A percentile compares a stretch with the other conserved stretches of the same genome.
Conservation (phyloP, 768 basidiomycete genomes). For the Lactifluus pinguis region DNA sequence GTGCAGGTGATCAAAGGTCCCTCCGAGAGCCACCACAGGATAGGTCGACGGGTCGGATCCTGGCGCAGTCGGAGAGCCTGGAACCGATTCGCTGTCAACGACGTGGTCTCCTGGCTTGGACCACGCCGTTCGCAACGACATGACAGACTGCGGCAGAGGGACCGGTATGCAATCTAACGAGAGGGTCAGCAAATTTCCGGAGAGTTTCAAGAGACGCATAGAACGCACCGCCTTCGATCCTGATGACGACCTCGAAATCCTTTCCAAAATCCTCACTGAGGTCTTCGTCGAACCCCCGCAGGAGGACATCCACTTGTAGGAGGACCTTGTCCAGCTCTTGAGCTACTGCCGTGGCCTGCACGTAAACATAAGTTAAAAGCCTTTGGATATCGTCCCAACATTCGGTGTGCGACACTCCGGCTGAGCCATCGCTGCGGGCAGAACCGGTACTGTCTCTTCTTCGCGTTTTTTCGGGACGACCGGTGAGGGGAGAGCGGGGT, state of each 20-base stretch:
- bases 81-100: not conserved
- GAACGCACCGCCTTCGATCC: constrained; percentile 22
- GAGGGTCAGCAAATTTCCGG: not conserved
- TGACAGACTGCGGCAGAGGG: constrained; percentile 17
- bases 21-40: constrained; percentile 81
- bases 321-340: constrained; percentile 58
- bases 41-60: constrained; percentile 26
- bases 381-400: constrained; percentile 64
- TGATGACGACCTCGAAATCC: constrained; percentile 28
- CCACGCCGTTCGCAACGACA: constrained; percentile 16
- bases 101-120: constrained; percentile 12
- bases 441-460: constrained; percentile 11
- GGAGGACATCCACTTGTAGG: constrained; percentile 69
- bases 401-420: constrained; percentile 32
- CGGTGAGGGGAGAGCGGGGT: constrained; percentile 4
- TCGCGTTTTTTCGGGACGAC: not conserved
- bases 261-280: constrained; percentile 30
- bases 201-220: not conserved
- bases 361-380: constrained; percentile 77
- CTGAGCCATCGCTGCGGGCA: constrained; percentile 6
- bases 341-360: constrained; percentile 71
- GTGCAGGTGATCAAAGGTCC: constrained; percentile 97
- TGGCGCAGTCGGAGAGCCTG: constrained; percentile 4
- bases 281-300: constrained; percentile 46
- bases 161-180: constrained; percentile 18